Conservation (phyloP, 257 asterid species). For the Primulina tabacum region DNA sequence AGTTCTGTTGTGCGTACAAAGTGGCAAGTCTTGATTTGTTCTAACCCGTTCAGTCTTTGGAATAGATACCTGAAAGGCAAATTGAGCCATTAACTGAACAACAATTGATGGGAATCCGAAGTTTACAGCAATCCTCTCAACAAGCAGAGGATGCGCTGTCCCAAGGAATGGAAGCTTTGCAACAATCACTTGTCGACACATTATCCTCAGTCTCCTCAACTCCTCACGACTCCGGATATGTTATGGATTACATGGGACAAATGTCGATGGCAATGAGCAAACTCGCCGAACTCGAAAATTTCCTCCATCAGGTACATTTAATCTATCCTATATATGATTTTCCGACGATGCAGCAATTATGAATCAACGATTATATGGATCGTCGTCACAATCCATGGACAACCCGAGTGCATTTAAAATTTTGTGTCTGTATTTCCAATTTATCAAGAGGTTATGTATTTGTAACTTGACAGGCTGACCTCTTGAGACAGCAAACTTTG, state of each 20-base stretch:
- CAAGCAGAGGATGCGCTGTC: conserved; percentile 95
- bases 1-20: neutral
- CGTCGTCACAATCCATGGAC: neutral
- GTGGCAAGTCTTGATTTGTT: neutral
- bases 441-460: neutral
- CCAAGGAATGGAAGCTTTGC: conserved; percentile 96
- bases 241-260: conserved; percentile 79
- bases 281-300: conserved; percentile 65
- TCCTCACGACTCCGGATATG: conserved; percentile 48
- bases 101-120: conserved; percentile 70
- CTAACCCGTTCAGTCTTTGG: neutral
- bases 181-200: conserved; percentile 70
- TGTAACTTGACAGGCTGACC: conserved; percentile 61
- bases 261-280: conserved; percentile 85
- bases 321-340: too few species aligned
- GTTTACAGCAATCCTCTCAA: conserved; percentile 80
- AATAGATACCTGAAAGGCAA: conserved; percentile 73
- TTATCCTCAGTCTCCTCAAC: conserved; percentile 58
- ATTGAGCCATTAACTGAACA: conserved; percentile 80
- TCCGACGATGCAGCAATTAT: neutral
- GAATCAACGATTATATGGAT: neutral
- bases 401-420: too few species aligned
- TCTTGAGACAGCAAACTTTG: conserved; percentile 72
- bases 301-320: conserved; percentile 60
- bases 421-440: neutral